phyloP scores from a whole-genome alignment of 768 basidiomycete genomes.

The Phylloporus arenicola region DNA sequence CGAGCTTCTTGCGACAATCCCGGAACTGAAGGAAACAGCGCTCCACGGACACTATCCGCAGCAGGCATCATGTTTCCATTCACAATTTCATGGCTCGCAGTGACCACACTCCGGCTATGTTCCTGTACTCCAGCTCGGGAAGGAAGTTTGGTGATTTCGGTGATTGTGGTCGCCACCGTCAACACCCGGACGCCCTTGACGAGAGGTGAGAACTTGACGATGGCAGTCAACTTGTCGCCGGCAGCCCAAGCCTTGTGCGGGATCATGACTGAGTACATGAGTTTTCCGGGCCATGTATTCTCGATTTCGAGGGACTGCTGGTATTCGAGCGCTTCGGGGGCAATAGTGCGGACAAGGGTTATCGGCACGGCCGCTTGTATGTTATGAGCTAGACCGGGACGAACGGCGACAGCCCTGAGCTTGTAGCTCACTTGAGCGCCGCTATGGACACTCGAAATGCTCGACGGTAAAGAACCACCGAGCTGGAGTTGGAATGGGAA shows the following conservation, averaged over 20 bases:
- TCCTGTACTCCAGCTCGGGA: slow-evolving; percentile 53
- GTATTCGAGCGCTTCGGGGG: slow-evolving; percentile 84
- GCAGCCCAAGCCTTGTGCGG: slow-evolving; percentile 96
- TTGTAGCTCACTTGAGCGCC: slow-evolving; percentile 80
- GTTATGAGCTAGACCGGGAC: slow-evolving; percentile 69
- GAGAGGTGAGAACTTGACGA: slow-evolving; percentile 84
- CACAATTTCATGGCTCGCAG: slow-evolving; percentile 62
- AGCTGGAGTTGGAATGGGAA: slow-evolving; percentile 91
- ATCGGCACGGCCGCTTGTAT: slow-evolving; percentile 60
- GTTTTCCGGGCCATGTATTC: slow-evolving; percentile 95
- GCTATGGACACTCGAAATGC: slow-evolving; percentile 49
- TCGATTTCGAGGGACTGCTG: slow-evolving; percentile 94
- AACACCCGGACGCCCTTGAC: slow-evolving; percentile 77
- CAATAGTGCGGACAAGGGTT: slow-evolving; percentile 65
- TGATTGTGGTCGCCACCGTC: slow-evolving; percentile 60
- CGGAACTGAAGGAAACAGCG: slow-evolving; percentile 6
- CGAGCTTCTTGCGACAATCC: slow-evolving; percentile 15
- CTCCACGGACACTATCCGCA: slow-evolving; percentile 1
- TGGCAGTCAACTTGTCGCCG: slow-evolving; percentile 76
- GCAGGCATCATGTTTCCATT: slow-evolving; percentile 47
- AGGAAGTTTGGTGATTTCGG: slow-evolving; percentile 67
- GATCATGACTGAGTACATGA: slow-evolving; percentile 92
- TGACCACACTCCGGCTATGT: slow-evolving; percentile 54
- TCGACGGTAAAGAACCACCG: slow-evolving; percentile 81
- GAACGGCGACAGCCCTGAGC: slow-evolving; percentile 77